phyloP scores from a whole-genome alignment of 805 yeast species.

The Candida qinlingensis region DNA sequence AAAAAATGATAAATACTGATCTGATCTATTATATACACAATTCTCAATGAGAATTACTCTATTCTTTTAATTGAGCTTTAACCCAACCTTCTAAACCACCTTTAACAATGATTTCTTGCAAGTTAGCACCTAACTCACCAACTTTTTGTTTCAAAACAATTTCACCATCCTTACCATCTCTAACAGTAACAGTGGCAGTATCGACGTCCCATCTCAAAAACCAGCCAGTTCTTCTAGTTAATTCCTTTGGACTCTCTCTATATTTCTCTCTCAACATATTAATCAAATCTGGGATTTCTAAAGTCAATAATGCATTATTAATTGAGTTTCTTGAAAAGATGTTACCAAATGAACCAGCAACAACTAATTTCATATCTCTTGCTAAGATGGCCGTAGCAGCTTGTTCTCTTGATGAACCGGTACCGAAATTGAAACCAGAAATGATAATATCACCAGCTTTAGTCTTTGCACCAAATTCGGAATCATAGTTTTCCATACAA shows the following conservation, averaged over 20 bases:
- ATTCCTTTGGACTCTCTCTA: constrained; percentile 49
- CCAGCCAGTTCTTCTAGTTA: constrained; percentile 95
- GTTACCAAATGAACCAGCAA: constrained; percentile 96
- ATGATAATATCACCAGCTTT: constrained; percentile 84
- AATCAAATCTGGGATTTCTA: constrained; percentile 88
- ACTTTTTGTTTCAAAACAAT: constrained; percentile 78
- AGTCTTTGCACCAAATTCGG: constrained; percentile 78
- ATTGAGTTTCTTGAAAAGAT: constrained; percentile 94
- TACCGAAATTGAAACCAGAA: constrained; percentile 94
- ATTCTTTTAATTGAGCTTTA: constrained; percentile 50
- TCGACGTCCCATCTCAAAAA: constrained; percentile 89
- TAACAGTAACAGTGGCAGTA: constrained; percentile 72
- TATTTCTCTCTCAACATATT: constrained; percentile 68
- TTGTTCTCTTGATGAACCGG: constrained; percentile 98
- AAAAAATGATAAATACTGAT: not conserved
- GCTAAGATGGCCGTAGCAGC: constrained; percentile 98
- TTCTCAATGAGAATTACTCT: not conserved
- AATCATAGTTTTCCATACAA: constrained; percentile 98
- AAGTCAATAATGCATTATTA: constrained; percentile 89
- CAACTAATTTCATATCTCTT: constrained; percentile 85
- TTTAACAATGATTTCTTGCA: constrained; percentile 93
- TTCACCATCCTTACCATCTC: constrained; percentile 49
- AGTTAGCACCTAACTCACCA: constrained; percentile 90
- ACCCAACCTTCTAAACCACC: constrained; percentile 99
- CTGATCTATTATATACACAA: not conserved